Percentiles rank a stretch among this genome's conserved stretches.
Conservation (phyloP, 768 basidiomycete species). For the Agrocybe pediades region DNA sequence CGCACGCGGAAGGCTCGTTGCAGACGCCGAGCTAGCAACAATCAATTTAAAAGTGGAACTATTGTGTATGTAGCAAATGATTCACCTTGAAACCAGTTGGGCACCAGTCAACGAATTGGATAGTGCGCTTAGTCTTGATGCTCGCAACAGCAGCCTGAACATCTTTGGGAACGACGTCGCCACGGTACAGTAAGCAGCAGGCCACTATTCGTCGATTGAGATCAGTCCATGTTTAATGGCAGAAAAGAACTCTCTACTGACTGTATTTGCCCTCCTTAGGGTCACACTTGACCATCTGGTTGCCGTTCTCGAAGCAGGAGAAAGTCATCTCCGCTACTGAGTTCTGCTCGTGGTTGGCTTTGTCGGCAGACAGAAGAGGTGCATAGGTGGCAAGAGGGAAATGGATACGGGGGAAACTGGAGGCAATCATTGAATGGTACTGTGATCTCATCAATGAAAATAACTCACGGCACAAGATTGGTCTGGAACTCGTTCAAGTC, state of each 20-base stretch:
- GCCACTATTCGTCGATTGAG: constrained; percentile 57
- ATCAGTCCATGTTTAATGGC: neutral
- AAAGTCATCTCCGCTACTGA: constrained; percentile 98
- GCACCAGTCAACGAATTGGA: constrained; percentile 98
- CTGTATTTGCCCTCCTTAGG: constrained; percentile 99
- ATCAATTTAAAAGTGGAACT: neutral
- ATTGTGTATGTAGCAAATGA: neutral
- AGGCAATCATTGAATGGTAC: constrained; percentile 8
- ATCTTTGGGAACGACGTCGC: constrained; percentile 96
- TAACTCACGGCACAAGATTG: constrained; percentile 89
- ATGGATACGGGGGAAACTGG: constrained; percentile 94
- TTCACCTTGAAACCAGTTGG: constrained; percentile 89
- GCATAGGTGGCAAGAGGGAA: constrained; percentile 97
- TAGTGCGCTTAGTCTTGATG: constrained; percentile 96
- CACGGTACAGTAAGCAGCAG: constrained; percentile 88
- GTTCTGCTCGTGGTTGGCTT: constrained; percentile 95
- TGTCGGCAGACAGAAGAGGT: constrained; percentile 91
- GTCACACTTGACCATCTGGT: constrained; percentile 96
- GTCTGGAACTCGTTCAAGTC: constrained; percentile 99
- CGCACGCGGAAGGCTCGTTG: constrained; percentile 88
- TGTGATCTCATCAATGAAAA: neutral
- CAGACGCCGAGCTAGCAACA: constrained; percentile 76
- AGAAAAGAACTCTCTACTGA: constrained; percentile 34
- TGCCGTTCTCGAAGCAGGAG: constrained; percentile 94
- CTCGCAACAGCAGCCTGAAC: constrained; percentile 87